Conservation (phyloP, 2,329 filamentous ascomycete genomes). For the Epicoccum nigrum region DNA sequence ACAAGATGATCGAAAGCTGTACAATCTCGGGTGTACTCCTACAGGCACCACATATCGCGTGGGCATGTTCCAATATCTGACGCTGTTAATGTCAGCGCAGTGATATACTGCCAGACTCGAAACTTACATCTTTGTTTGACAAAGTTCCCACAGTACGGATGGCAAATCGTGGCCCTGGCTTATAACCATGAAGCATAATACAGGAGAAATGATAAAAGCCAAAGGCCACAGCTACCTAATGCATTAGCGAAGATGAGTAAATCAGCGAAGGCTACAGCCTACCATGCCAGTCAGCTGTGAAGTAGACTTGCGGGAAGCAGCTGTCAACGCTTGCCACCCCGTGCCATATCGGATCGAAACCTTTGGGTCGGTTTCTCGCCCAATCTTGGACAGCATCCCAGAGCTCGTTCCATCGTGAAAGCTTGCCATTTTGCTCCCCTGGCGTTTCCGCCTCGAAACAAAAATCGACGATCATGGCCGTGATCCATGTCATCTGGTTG, state of each 20-base stretch:
- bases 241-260: neutral
- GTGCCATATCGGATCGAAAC: constrained; percentile 40
- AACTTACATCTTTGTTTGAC: constrained; percentile 31
- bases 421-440: constrained; percentile 18
- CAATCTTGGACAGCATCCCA: constrained; percentile 35
- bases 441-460: constrained; percentile 31
- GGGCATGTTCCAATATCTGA: constrained; percentile 34
- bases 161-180: constrained; percentile 37
- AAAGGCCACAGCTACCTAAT: constrained; percentile 30
- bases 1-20: constrained; percentile 31
- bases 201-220: constrained; percentile 38
- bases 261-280: neutral
- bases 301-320: constrained; percentile 35
- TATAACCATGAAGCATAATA: constrained; percentile 39
- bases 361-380: constrained; percentile 29
- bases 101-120: neutral
- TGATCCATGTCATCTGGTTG: constrained; percentile 44
- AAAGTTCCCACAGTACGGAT: constrained; percentile 27
- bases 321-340: constrained; percentile 16
- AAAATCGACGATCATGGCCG: constrained; percentile 38
- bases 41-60: constrained; percentile 35
- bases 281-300: constrained; percentile 44
- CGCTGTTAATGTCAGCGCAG: constrained; percentile 20
- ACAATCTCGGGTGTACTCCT: constrained; percentile 34
- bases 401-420: constrained; percentile 29